Percentiles rank a stretch among this genome's conserved stretches.
Conservation (phyloP, 202 grass and related monocot species). For the Miscanthus sacchariflorus region DNA sequence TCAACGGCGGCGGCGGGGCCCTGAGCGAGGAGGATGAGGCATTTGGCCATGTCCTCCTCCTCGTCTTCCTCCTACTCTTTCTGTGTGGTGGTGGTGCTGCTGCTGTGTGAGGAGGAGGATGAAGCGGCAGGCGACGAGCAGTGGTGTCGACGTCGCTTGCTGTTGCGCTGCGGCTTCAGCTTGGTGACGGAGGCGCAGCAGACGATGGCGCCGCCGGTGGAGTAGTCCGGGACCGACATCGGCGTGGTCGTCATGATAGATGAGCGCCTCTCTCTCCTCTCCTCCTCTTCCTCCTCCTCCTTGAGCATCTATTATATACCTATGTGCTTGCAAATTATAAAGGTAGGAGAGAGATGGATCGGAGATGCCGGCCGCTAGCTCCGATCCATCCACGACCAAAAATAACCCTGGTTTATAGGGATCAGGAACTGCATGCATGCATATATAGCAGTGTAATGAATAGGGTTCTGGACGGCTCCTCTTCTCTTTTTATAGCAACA, state of each 20-base stretch:
- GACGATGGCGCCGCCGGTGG: conserved; percentile 15
- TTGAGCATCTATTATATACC: too few species aligned
- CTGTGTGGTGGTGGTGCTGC: conserved; percentile 44
- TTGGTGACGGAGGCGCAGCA: neutral
- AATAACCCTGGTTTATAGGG: too few species aligned
- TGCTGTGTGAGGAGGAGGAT: conserved; percentile 44
- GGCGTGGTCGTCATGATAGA: neutral
- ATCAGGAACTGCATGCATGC: too few species aligned
- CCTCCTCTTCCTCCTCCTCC: too few species aligned
- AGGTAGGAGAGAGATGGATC: too few species aligned
- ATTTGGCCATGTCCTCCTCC: conserved; percentile 80
- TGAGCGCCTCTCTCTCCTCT: too few species aligned
- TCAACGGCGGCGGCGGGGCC: conserved; percentile 1
- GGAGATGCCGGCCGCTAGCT: too few species aligned
- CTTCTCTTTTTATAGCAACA: too few species aligned
- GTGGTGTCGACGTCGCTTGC: conserved; percentile 51
- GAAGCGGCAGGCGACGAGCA: conserved; percentile 30
- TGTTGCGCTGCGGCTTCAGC: conserved; percentile 66
- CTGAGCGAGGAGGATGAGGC: conserved; percentile 84
- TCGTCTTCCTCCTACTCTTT: neutral
- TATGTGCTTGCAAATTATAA: too few species aligned
- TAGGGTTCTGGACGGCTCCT: too few species aligned
- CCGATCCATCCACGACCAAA: too few species aligned
- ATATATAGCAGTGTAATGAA: too few species aligned
- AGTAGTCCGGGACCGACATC: neutral